Evolutionary conservation across 2,329 filamentous ascomycete genomes (phyloP).

Genomic region (Botrytis sinoallii): DNA sequence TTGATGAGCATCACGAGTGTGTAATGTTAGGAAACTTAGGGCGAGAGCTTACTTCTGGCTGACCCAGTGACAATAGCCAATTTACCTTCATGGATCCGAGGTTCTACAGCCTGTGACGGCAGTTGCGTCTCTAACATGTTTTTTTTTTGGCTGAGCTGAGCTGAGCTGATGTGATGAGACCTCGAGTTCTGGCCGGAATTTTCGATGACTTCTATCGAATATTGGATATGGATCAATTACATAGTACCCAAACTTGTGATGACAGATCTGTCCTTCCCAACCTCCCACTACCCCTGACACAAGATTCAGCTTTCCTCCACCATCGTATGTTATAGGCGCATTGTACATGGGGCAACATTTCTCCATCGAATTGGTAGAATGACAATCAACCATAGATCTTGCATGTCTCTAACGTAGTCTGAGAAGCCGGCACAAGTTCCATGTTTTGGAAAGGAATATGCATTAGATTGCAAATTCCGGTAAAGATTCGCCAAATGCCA

Average conservation of each 20-base stretch:
- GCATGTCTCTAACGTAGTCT: not conserved
- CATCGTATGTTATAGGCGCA: not conserved
- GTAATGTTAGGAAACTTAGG: constrained; percentile 8
- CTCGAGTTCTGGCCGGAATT: not conserved
- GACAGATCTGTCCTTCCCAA: not conserved
- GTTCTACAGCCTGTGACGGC: constrained; percentile 40
- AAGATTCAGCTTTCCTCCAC: not conserved
- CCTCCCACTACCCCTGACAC: not conserved
- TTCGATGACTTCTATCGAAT: no score
- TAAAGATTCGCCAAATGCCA: not conserved
- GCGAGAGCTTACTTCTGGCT: constrained; percentile 58
- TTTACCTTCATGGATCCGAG: constrained; percentile 54
- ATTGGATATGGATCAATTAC: not conserved
- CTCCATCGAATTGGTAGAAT: not conserved
- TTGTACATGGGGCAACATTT: not conserved
- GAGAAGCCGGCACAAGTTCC: not conserved
- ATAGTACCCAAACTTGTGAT: not conserved
- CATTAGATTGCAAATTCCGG: not conserved
- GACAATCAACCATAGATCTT: not conserved
- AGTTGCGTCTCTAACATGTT: not conserved
- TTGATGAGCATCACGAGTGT: constrained; percentile 2
- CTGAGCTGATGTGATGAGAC: not conserved
- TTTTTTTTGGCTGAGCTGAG: not conserved
- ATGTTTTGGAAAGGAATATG: not conserved
- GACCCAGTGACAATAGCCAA: constrained; percentile 74